Conservation (phyloP, 2,329 filamentous ascomycete species). For the Colletotrichum orbiculare region DNA sequence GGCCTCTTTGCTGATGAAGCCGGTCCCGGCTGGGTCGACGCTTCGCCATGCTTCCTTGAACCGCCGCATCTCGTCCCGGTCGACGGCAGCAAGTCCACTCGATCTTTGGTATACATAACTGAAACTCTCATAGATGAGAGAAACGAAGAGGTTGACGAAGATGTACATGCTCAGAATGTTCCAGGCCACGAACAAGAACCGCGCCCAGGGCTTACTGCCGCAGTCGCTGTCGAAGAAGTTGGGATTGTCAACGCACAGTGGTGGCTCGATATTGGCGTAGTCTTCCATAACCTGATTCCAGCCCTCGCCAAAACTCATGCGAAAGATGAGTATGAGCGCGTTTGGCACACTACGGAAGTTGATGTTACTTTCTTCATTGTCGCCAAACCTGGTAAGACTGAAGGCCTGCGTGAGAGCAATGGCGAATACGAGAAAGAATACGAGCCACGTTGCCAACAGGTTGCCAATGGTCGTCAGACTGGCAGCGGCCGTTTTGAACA, state of each 20-base stretch:
- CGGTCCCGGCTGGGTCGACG: constrained; percentile 90
- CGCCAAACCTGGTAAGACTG: constrained; percentile 89
- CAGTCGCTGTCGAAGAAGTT: constrained; percentile 92
- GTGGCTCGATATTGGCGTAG: constrained; percentile 82
- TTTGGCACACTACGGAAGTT: constrained; percentile 97
- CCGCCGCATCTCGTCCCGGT: constrained; percentile 90
- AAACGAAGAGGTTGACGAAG: constrained; percentile 98
- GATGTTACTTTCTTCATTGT: constrained; percentile 77
- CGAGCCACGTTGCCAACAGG: constrained; percentile 94
- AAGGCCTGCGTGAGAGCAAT: constrained; percentile 97
- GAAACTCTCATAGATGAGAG: constrained; percentile 98
- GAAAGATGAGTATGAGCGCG: constrained; percentile 91
- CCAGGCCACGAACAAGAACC: constrained; percentile 92
- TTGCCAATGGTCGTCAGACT: constrained; percentile 92
- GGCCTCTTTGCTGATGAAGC: constrained; percentile 88
- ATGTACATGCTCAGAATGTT: constrained; percentile 99
- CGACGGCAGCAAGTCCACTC: constrained; percentile 89
- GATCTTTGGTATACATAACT: constrained; percentile 98
- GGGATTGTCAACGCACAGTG: constrained; percentile 78
- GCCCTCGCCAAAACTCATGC: constrained; percentile 92
- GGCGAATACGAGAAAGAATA: constrained; percentile 94
- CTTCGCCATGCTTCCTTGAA: constrained; percentile 99
- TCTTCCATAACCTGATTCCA: constrained; percentile 99
- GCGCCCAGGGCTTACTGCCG: constrained; percentile 89
- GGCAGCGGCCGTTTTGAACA: constrained; percentile 98